Evolutionary conservation across 352 stramenopile species (phyloP).

Genomic region (Globisporangium acanthophoron): DNA sequence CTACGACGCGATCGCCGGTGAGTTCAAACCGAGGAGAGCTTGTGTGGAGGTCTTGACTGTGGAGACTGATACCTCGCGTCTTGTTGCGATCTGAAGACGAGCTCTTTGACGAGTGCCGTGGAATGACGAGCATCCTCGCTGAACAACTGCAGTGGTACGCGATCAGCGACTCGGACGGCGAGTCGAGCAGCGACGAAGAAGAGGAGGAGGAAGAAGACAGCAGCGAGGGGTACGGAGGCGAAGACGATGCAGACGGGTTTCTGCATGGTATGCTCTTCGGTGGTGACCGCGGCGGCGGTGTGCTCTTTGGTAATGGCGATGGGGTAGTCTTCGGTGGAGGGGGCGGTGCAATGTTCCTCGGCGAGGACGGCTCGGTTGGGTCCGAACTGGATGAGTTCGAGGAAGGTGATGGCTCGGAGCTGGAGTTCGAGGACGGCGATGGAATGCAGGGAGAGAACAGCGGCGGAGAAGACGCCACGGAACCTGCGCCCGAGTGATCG

Average conservation of each 20-base stretch:
- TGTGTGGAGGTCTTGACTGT: no score
- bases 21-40: background rate
- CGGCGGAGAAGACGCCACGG: background rate
- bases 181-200: conserved; percentile 8
- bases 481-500: background rate
- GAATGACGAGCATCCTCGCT: conserved; percentile 15
- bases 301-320: conserved; percentile 2
- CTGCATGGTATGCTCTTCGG: conserved; percentile 7
- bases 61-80: background rate
- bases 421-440: conserved; percentile 5
- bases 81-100: conserved; percentile 25
- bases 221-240: background rate
- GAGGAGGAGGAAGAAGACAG: conserved; percentile 1
- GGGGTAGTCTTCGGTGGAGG: background rate
- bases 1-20: conserved; percentile 39
- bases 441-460: background rate
- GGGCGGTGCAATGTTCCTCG: background rate
- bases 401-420: conserved; percentile 3
- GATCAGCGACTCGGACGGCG: conserved; percentile 42
- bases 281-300: background rate
- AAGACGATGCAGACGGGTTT: conserved; percentile 3
- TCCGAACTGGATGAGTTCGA: conserved; percentile 13
- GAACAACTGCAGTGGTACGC: conserved; percentile 44
- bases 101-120: conserved; percentile 42
- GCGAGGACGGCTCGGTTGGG: background rate